These are phyloP conservation scores for Fusarium begoniae DNA, from an alignment of 2,329 filamentous ascomycete species.

Conservation along the genomic window DNA sequence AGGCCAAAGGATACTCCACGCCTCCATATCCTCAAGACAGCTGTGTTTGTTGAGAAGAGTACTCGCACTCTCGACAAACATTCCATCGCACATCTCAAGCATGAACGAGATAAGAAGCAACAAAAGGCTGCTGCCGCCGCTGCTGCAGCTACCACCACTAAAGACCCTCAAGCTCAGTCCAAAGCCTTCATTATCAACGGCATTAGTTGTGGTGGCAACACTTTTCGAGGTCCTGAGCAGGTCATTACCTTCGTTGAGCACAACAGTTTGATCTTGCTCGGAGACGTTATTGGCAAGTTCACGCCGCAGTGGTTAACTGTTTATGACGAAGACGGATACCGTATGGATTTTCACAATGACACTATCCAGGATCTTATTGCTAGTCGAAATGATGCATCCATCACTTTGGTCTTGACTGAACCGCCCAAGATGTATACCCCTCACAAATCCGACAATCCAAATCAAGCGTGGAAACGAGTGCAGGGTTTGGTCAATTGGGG, in stretches of 20 bases:
- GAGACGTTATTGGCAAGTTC: slow-evolving; percentile 7
- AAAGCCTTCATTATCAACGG: slow-evolving; percentile 26
- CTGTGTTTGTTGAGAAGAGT: slow-evolving; percentile 48
- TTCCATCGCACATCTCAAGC: slow-evolving; percentile 41
- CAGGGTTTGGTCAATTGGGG: slow-evolving; percentile 38
- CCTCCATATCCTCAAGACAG: slow-evolving; percentile 43
- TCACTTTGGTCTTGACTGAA: slow-evolving; percentile 62
- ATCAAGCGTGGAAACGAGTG: slow-evolving; percentile 43
- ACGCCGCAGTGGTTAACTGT: slow-evolving; percentile 28
- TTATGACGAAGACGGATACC: not conserved
- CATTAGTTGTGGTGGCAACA: slow-evolving; percentile 59
- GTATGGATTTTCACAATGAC: slow-evolving; percentile 60
- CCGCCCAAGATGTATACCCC: slow-evolving; percentile 59
- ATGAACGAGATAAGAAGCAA: slow-evolving; percentile 41
- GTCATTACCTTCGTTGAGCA: slow-evolving; percentile 57
- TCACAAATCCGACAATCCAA: not conserved
- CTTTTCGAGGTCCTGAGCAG: slow-evolving; percentile 46
- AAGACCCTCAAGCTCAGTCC: slow-evolving; percentile 32
- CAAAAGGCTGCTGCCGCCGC: slow-evolving; percentile 17
- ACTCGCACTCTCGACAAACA: slow-evolving; percentile 43
- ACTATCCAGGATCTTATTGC: slow-evolving; percentile 58
- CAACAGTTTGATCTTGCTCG: slow-evolving; percentile 26
- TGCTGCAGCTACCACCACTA: not conserved
- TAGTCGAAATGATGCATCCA: slow-evolving; percentile 46
- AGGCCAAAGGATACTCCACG: slow-evolving; percentile 38